These are phyloP conservation scores for Ploettnerulaceae sp. DNA, from an alignment of 2,329 filamentous ascomycete genomes.

Conservation along the genomic window DNA sequence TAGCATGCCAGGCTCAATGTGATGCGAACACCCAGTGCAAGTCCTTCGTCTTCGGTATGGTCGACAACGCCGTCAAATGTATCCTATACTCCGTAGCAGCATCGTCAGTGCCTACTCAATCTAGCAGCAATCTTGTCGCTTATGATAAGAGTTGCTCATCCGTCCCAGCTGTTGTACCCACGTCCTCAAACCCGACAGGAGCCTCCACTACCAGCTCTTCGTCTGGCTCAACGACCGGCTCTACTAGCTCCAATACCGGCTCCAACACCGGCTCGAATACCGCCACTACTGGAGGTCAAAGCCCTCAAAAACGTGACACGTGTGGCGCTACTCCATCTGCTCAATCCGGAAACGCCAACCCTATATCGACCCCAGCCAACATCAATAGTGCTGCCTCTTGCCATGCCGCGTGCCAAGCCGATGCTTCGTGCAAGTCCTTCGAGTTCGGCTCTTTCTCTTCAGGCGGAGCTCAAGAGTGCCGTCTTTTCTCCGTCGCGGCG, in stretches of 20 bases:
- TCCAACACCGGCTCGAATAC: slow-evolving; percentile 2
- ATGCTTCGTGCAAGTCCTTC: slow-evolving; percentile 19
- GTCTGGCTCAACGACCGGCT: background rate
- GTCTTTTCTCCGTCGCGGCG: slow-evolving; percentile 21
- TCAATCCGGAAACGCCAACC: slow-evolving; percentile 1
- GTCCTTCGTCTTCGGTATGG: too few relatives aligned
- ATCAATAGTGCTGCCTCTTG: slow-evolving; percentile 15
- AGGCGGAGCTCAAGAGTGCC: slow-evolving; percentile 17
- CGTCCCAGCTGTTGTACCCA: slow-evolving; percentile 17
- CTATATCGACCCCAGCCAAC: slow-evolving; percentile 11
- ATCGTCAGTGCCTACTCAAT: slow-evolving; percentile 19
- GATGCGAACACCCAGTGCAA: too few relatives aligned
- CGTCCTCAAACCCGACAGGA: slow-evolving; percentile 17
- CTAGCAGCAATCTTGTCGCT: slow-evolving; percentile 15
- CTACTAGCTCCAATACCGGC: slow-evolving; percentile 1
- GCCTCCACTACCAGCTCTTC: too few relatives aligned
- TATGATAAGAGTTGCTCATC: slow-evolving; percentile 21
- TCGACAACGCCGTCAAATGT: slow-evolving; percentile 16
- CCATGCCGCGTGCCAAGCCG: slow-evolving; percentile 14
- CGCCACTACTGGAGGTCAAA: slow-evolving; percentile 1
- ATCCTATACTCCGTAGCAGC: slow-evolving; percentile 24
- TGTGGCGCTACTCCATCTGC: slow-evolving; percentile 13
- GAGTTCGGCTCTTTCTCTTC: slow-evolving; percentile 17
- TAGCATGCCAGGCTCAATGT: too few relatives aligned
- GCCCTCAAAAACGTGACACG: slow-evolving; percentile 2